These are phyloP conservation scores for Citrus cavaleriei DNA, from an alignment of 345 rosid species.

Conservation along the genomic window DNA sequence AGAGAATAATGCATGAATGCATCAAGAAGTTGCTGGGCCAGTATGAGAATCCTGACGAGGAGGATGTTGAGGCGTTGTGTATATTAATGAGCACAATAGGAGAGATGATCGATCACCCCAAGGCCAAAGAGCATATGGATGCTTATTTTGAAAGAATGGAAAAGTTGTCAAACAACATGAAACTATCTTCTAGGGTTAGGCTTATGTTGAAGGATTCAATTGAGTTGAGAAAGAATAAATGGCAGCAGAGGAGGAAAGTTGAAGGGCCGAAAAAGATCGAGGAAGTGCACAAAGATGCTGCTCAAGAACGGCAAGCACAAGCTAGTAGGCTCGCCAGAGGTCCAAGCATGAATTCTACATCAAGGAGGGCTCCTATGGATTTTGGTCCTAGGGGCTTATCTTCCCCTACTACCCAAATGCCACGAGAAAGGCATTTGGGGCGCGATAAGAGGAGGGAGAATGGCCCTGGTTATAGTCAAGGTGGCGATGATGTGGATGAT, in stretches of 20 bases:
- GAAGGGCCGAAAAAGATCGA: constrained; percentile 99
- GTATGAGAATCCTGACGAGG: constrained; percentile 82
- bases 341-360: constrained; percentile 49
- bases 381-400: constrained; percentile 67
- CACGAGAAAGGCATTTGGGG: constrained; percentile 19
- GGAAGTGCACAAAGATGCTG: constrained; percentile 98
- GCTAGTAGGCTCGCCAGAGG: constrained; percentile 67
- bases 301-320: constrained; percentile 89
- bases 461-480: constrained; percentile 3
- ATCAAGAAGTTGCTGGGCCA: constrained; percentile 71
- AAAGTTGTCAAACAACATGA: constrained; percentile 62
- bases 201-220: constrained; percentile 89
- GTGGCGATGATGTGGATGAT: constrained; percentile 37
- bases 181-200: constrained; percentile 80
- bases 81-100: constrained; percentile 95
- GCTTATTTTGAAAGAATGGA: constrained; percentile 71
- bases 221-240: constrained; percentile 83
- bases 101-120: constrained; percentile 71
- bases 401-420: constrained; percentile 31
- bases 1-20: constrained; percentile 91
- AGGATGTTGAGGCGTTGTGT: constrained; percentile 89
- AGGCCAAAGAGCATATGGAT: constrained; percentile 68
- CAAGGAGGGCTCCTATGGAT: constrained; percentile 70
- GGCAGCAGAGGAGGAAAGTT: constrained; percentile 99
- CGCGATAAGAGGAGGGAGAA: constrained; percentile 24